A percentile compares a stretch with the other conserved stretches of the same genome.
Conservation (phyloP, 2,329 filamentous ascomycete species). For the Talaromyces sp. region DNA sequence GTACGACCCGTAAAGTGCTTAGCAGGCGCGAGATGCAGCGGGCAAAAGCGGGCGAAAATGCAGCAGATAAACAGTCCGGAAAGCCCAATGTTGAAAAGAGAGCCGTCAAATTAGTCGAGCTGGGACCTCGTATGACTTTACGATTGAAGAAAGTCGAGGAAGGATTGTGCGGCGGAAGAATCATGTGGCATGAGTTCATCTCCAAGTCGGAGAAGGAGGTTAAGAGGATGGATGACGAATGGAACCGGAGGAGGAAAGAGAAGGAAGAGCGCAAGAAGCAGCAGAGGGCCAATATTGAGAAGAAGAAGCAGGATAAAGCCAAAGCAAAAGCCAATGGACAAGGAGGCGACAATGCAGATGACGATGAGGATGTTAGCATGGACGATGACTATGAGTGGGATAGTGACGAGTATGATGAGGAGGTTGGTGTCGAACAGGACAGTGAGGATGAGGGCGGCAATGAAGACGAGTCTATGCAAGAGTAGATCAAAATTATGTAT, state of each 20-base stretch:
- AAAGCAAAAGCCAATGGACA: conserved; percentile 43
- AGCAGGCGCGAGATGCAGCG: conserved; percentile 51
- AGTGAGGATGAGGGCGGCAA: conserved; percentile 19
- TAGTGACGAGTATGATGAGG: conserved; percentile 49
- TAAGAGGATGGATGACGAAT: conserved; percentile 73
- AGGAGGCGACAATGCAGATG: conserved; percentile 44
- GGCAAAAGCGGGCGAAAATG: conserved; percentile 44
- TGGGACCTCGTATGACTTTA: conserved; percentile 85
- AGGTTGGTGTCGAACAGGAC: conserved; percentile 48
- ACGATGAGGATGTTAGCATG: conserved; percentile 46
- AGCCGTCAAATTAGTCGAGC: conserved; percentile 85
- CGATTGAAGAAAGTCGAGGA: conserved; percentile 95
- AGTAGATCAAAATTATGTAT: conserved; percentile 23
- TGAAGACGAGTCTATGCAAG: conserved; percentile 42
- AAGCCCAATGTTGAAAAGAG: conserved; percentile 68
- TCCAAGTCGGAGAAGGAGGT: conserved; percentile 77
- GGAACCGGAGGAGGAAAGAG: conserved; percentile 72
- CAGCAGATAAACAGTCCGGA: conserved; percentile 40
- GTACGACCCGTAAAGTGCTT: conserved; percentile 51
- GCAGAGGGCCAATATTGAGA: conserved; percentile 87
- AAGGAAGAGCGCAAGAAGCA: conserved; percentile 78
- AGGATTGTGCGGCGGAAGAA: conserved; percentile 79
- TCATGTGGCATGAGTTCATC: conserved; percentile 97
- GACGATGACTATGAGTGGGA: conserved; percentile 51
- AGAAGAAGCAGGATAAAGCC: conserved; percentile 67